Percentiles rank a stretch among this genome's conserved stretches.
These are phyloP conservation scores for Solanum ossicruentum DNA, from an alignment of 257 asterid species.

Conservation along the genomic window DNA sequence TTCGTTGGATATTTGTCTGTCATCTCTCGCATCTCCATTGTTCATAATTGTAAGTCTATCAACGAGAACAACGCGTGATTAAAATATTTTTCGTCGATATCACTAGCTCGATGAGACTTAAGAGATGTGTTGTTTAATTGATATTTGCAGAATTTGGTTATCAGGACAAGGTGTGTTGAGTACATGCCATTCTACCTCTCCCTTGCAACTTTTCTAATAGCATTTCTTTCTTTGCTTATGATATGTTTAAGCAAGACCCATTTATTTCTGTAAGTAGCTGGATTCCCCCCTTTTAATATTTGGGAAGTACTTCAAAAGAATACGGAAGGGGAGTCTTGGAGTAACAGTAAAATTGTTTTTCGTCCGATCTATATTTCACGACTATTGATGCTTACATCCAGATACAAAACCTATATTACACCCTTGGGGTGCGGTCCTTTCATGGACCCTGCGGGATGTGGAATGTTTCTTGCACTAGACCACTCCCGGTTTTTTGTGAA, in stretches of 20 bases:
- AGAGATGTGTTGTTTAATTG: neutral
- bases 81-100: neutral
- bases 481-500: neutral
- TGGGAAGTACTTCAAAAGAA: no score
- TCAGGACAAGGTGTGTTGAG: constrained; percentile 67
- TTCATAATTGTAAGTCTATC: constrained; percentile 58
- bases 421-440: neutral
- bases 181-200: constrained; percentile 89
- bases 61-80: neutral
- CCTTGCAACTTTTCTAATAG: constrained; percentile 77
- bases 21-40: constrained; percentile 60
- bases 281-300: no score
- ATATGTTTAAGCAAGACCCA: constrained; percentile 50
- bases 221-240: constrained; percentile 62
- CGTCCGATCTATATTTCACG: no score
- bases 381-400: neutral
- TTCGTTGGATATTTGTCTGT: constrained; percentile 68
- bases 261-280: constrained; percentile 50
- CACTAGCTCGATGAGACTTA: neutral
- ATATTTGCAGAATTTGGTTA: constrained; percentile 59
- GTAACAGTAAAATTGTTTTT: neutral
- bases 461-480: neutral
- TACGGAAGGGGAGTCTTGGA: no score
- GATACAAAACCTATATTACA: neutral
- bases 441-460: constrained; percentile 26